Evolutionary conservation across 2,329 filamentous ascomycete genomes (phyloP), one percentile per base, ranked within the genome.

Genomic region (Talaromyces atroroseus): DNA sequence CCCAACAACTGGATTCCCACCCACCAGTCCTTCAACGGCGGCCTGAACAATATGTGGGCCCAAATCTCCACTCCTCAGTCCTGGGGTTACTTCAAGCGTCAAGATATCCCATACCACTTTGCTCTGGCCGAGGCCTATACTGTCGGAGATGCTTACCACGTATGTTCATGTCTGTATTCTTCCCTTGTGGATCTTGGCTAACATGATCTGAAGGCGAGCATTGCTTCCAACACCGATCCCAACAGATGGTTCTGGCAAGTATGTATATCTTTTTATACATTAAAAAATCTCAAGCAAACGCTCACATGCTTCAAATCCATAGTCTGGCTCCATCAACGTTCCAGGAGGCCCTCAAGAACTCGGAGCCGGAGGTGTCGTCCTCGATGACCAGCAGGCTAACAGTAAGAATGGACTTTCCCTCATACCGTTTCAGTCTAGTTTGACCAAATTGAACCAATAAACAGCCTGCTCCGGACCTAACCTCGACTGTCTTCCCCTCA

Each of bases 401-500:
- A 40, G 53, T 45, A 50, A 23, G 46, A 10, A 12, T 40, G 5
- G 4, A 4, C 2, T 16, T 4, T 16, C 5, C 14, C 14, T 16
- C 11, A 3, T 36, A 10, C 26, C 7, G 11, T 29, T 29, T 8
- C 11, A 29, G 7, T 29, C 5, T 29, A 11, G 3, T 47, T 14
- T 21, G 3, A 24, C 8, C 23, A 26, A 29, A 21, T 1, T 40
- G 47, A 48, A 49, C 14, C 7, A 34, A 18, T 5, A 8, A 23
- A 34, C 36, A 72, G 75, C 75, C 16, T 81, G 79, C 52, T 76
- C 78, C 20, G 61, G 49, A 3, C 62, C 68, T 1, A 66, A 74
- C 34, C 69, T 81, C 49, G 80, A 79, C 64, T 82, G 79, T 62
- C 79, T 79, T 51, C 80, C 79, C 0, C 67, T 81, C 16, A 77